phyloP scores from a whole-genome alignment of 2,329 filamentous ascomycete species.

The Leptodontidium sp. region DNA sequence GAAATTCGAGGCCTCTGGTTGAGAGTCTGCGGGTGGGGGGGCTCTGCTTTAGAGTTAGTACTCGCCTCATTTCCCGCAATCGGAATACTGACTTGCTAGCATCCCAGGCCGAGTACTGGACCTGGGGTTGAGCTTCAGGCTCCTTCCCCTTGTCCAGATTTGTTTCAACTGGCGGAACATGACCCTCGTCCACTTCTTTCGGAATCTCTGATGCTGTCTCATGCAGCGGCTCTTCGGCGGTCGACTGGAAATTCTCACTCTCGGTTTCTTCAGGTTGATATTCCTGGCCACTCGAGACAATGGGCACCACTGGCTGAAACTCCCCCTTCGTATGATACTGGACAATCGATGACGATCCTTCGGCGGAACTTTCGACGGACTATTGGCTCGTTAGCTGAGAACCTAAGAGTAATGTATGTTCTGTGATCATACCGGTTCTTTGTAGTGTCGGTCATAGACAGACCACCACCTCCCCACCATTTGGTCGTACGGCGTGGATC shows the following conservation, averaged over 20 bases:
- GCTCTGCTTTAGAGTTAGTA: constrained; percentile 43
- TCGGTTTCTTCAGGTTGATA: constrained; percentile 36
- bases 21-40: constrained; percentile 70
- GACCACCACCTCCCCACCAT: constrained; percentile 92
- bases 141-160: constrained; percentile 31
- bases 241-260: constrained; percentile 40
- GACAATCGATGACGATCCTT: constrained; percentile 40
- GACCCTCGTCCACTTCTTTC: constrained; percentile 43
- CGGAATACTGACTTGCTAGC: constrained; percentile 57
- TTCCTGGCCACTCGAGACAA: constrained; percentile 31
- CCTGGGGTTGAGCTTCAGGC: constrained; percentile 31
- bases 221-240: constrained; percentile 38
- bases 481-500: constrained; percentile 76
- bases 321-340: constrained; percentile 48
- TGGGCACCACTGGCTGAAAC: constrained; percentile 38
- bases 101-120: constrained; percentile 50
- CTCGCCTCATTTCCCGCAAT: background rate
- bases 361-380: constrained; percentile 38
- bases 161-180: constrained; percentile 42
- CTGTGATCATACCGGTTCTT: constrained; percentile 53
- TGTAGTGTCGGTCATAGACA: constrained; percentile 89
- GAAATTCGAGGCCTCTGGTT: constrained; percentile 86
- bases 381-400: constrained; percentile 31
- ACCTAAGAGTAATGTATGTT: background rate
- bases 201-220: constrained; percentile 34